Evolutionary conservation across 331 rosid species (phyloP), one percentile per base, ranked within the genome.

Genomic region (Spiraea crenata): DNA sequence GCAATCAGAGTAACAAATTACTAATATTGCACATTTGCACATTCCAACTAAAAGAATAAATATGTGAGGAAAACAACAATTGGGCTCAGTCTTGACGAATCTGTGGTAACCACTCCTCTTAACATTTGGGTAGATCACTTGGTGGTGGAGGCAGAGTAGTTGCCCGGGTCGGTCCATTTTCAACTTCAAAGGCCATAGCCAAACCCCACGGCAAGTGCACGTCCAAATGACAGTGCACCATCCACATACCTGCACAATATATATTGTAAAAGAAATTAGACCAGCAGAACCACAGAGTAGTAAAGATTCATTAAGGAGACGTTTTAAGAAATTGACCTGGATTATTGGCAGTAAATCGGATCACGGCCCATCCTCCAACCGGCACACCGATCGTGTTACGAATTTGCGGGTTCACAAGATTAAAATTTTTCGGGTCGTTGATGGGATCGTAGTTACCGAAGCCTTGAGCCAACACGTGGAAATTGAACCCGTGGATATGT

Each of bases 201-300:
- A 91, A 57, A 1, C 97, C 97, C 91, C 92, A 85, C 1, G 92
- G 82, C 77, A 91, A 56, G 74, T 91, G 96, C 45, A 59, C 84
- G 7, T 86, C 96, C 56, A 88, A 51, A 66, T 91, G 96, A 77
- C 96, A 86, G 42, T 86, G 90, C 47, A 72, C 54, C 46, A 86
- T 9, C 96, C 96, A 89, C 2, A 89, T 3, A 12, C 96, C 95
- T 88, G 74, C 34, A 71, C 11, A 58, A 58, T 6, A 15, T 5
- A 58, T 6, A 15, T 5, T 52, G 45, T 0, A 35, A 64, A 34
- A 41, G 9, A 15, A 41, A 3, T 5, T 25, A 25, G 31, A 25
- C 31, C 1, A 25, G 31, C 31, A 25, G 31, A 25, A 25, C 14
- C 16, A 17, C 3, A 13, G 4, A 44, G 15, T 13, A 7, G 55